Percentiles rank a stretch among this genome's conserved stretches.
phyloP scores from a whole-genome alignment of 1,139 yeast genomes.

The Wickerhamiella infanticola region DNA sequence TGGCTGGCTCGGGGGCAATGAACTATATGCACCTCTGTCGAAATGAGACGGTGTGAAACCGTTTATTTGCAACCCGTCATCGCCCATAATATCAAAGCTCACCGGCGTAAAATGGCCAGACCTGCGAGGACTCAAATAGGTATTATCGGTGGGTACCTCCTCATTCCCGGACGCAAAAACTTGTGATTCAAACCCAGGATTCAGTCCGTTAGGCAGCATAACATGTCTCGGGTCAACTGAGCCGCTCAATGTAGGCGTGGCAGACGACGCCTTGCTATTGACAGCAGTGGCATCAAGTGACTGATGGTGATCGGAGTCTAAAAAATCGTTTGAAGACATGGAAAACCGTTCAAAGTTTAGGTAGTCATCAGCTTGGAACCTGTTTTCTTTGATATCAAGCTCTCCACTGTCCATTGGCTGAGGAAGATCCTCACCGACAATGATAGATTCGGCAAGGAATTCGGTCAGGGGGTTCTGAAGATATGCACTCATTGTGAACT shows the following conservation, averaged over 20 bases:
- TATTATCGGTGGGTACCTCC: no score
- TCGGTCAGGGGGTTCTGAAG: background rate
- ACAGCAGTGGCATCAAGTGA: background rate
- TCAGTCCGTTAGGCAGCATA: no score
- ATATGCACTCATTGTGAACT: background rate
- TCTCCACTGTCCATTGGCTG: background rate
- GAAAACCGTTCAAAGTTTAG: conserved; percentile 1
- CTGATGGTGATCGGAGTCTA: background rate
- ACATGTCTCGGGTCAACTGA: no score
- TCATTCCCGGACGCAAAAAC: no score
- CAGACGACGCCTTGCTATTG: background rate
- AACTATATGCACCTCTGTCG: background rate
- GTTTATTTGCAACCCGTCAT: background rate
- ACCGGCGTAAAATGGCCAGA: background rate
- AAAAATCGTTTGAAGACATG: background rate
- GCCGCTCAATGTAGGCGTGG: no score
- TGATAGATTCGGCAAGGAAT: background rate
- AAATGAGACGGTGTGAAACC: background rate
- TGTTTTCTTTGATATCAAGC: background rate
- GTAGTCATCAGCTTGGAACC: conserved; percentile 3
- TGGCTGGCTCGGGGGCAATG: background rate
- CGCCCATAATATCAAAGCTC: background rate
- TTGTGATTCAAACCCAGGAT: no score
- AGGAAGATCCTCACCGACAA: background rate
- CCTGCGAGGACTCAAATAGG: background rate